A percentile compares a stretch with the other conserved stretches of the same genome.
phyloP scores from a whole-genome alignment of 2,329 filamentous ascomycete species.

The Penicillium hordei region DNA sequence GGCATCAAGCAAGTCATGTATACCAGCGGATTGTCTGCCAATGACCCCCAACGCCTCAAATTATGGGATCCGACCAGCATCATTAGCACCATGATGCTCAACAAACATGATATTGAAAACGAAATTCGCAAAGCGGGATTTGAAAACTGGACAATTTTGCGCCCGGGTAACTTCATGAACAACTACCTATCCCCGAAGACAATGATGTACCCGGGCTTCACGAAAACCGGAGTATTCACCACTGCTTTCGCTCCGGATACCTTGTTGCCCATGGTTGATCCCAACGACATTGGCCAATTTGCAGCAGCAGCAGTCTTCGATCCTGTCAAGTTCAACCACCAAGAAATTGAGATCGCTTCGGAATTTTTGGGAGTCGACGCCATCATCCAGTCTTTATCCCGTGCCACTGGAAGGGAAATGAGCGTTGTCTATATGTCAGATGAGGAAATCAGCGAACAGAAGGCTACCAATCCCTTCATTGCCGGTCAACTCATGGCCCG shows the following conservation, averaged over 20 bases:
- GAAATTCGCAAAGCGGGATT: conserved; percentile 41
- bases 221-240: not conserved
- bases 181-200: conserved; percentile 40
- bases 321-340: not conserved
- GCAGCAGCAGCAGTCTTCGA: not conserved
- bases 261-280: not conserved
- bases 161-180: conserved; percentile 54
- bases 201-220: not conserved
- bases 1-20: conserved; percentile 37
- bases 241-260: not conserved
- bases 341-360: not conserved
- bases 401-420: not conserved
- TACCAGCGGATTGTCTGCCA: conserved; percentile 30
- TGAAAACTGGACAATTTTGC: conserved; percentile 51
- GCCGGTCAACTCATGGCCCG: not conserved
- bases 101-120: conserved; percentile 48
- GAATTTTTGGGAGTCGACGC: not conserved
- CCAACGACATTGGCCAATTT: not conserved
- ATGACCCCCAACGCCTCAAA: conserved; percentile 27
- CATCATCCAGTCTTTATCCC: not conserved
- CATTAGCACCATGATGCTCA: conserved; percentile 32
- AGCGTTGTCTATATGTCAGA: not conserved
- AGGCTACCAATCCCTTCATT: not conserved
- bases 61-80: conserved; percentile 30
- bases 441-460: not conserved